Base-by-base conservation (phyloP, 2,329 filamentous ascomycete species). In the Beauveria sp. region DNA sequence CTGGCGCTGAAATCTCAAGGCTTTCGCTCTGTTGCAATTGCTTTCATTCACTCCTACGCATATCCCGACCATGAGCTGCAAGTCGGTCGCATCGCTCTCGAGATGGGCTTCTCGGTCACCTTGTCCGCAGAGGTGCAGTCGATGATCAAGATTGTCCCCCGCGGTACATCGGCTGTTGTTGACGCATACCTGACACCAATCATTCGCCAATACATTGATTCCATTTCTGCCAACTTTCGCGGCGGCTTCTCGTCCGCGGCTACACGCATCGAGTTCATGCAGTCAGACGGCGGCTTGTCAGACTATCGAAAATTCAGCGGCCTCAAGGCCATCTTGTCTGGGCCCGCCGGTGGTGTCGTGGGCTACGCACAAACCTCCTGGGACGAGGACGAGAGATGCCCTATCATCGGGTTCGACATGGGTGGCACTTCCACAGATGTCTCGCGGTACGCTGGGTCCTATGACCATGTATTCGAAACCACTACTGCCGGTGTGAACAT, bases 401-500 rank as follows among this genome's bases (percentile, higher is more conserved):
- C 89, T 0, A 83, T 92, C 2, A 91, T 91, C 65, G 89, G 89
- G 0, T 91, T 92, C 66, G 89, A 92, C 65, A 92, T 75, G 73
- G 75, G 75, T 9, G 89, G 89, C n/a, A 91, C 89, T 1, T 87
- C 83, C 30, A 91, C 89, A 1, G 88, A 91, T 68, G 87, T 91
- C 9, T 89, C 85, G 28, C 78, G 89, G 43, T 91, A 89, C 65
- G 85, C 70, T 3, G 76, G 76, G 1, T 69, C 70, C 2, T 74
- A 74, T 37, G 76, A 76, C 30, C 75, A 78, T 52, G 70, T 76
- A 0, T 91, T 92, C 63, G 89, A 91, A 68, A 91, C 88, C 0
- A 91, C 87, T 0, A 91, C 88, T 0, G 89, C 90, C 0, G 90
- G 89, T 14, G 85, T 92, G 1, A 87, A 88, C 1, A 90, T 92